phyloP scores from a whole-genome alignment of 495 filamentous ascomycete genomes.

The Xylaria bambusicola region DNA sequence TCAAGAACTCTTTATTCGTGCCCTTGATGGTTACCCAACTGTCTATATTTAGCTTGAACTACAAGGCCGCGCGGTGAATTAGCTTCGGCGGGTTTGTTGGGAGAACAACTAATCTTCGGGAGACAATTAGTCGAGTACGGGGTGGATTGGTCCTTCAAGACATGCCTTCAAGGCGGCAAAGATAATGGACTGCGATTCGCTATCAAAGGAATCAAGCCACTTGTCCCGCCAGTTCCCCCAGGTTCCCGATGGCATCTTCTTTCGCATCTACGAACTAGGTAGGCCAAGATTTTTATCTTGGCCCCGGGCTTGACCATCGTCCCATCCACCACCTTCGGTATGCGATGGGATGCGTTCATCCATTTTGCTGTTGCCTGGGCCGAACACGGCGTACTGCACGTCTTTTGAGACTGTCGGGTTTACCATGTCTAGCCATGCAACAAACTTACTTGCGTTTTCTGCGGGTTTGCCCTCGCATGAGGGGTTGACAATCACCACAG shows the following conservation, averaged over 20 bases:
- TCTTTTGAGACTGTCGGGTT: slow-evolving; percentile 45
- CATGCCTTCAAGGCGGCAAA: slow-evolving; percentile 43
- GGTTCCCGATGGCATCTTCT: slow-evolving; percentile 60
- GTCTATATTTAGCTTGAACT: slow-evolving; percentile 54
- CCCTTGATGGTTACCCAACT: slow-evolving; percentile 33
- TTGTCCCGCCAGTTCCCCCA: slow-evolving; percentile 62
- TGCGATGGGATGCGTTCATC: slow-evolving; percentile 64
- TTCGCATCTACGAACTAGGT: slow-evolving; percentile 54
- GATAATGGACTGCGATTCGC: background rate
- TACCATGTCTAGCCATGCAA: slow-evolving; percentile 56
- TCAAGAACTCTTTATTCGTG: slow-evolving; percentile 31
- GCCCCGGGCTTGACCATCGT: slow-evolving; percentile 51
- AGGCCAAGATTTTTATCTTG: slow-evolving; percentile 44
- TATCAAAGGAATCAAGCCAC: slow-evolving; percentile 1
- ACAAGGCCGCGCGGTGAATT: slow-evolving; percentile 43
- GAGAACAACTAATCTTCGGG: slow-evolving; percentile 59
- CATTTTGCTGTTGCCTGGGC: slow-evolving; percentile 57
- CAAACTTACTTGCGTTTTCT: slow-evolving; percentile 67
- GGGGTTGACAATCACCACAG: slow-evolving; percentile 60
- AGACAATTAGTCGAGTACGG: background rate
- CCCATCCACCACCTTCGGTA: slow-evolving; percentile 62
- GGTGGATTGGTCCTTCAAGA: background rate
- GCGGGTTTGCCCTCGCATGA: slow-evolving; percentile 66
- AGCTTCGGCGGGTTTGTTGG: slow-evolving; percentile 60
- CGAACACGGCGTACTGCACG: slow-evolving; percentile 64